These are phyloP conservation scores for Trichoderma aggressivum DNA, from an alignment of 2,329 filamentous ascomycete genomes.

Conservation along the genomic window DNA sequence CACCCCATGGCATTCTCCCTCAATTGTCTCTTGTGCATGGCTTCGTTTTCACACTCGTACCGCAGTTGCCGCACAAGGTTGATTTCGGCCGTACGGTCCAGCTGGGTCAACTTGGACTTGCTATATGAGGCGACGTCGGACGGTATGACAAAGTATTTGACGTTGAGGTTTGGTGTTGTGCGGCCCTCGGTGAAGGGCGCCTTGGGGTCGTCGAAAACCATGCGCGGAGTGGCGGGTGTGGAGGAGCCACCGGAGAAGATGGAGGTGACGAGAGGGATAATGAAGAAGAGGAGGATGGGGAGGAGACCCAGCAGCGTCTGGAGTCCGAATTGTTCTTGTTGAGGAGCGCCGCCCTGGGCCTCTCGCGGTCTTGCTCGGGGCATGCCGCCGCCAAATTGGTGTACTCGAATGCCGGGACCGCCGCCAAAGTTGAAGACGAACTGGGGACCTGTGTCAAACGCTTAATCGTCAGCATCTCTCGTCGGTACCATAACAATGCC, in stretches of 20 bases:
- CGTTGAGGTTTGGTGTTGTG: conserved; percentile 64
- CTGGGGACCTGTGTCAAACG: conserved; percentile 74
- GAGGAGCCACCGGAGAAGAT: conserved; percentile 59
- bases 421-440: conserved; percentile 96
- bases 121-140: conserved; percentile 69
- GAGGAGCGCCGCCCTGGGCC: conserved; percentile 48
- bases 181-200: conserved; percentile 73
- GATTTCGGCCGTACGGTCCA: conserved; percentile 76
- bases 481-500: background rate
- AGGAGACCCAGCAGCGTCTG: conserved; percentile 70
- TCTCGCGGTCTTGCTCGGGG: conserved; percentile 74
- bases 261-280: conserved; percentile 78
- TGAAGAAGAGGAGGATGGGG: conserved; percentile 83
- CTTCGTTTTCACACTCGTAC: conserved; percentile 72
- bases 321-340: conserved; percentile 50
- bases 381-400: conserved; percentile 83
- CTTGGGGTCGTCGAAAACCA: conserved; percentile 70
- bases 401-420: conserved; percentile 85
- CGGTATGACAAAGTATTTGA: conserved; percentile 85
- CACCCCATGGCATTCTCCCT: conserved; percentile 80
- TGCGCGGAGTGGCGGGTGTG: conserved; percentile 55
- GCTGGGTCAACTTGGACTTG: conserved; percentile 62
- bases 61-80: conserved; percentile 66
- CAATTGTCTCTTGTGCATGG: conserved; percentile 60
- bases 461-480: conserved; percentile 33